A percentile compares a stretch with the other conserved stretches of the same genome.
Conservation (phyloP, 2,329 filamentous ascomycete species). For the Lizonia empirigonia region DNA sequence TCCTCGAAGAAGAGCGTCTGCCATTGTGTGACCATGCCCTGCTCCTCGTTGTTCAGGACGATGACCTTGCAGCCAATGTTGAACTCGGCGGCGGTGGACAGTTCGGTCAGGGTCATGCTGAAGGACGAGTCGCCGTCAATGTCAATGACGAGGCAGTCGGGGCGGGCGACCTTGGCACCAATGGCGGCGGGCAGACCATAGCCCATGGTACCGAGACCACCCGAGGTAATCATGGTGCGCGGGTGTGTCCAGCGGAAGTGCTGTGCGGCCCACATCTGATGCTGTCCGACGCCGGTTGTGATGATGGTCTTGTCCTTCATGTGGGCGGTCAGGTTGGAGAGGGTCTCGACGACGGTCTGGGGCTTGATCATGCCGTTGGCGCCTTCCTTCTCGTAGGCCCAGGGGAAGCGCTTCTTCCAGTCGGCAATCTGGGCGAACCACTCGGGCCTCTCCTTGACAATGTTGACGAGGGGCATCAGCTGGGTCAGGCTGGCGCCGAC, state of each 20-base stretch:
- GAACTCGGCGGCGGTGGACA: conserved; percentile 92
- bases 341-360: conserved; percentile 87
- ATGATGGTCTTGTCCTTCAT: conserved; percentile 87
- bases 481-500: conserved; percentile 77
- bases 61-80: conserved; percentile 96
- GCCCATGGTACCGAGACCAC: conserved; percentile 95
- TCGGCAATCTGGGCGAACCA: conserved; percentile 90
- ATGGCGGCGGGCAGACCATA: conserved; percentile 94
- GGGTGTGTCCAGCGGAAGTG: conserved; percentile 95
- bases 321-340: conserved; percentile 80
- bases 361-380: conserved; percentile 86
- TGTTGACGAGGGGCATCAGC: conserved; percentile 74
- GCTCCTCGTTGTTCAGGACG: conserved; percentile 94
- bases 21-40: conserved; percentile 99
- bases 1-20: conserved; percentile 97
- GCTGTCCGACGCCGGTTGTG: conserved; percentile 92
- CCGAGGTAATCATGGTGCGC: conserved; percentile 93
- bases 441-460: conserved; percentile 70
- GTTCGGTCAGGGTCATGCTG: conserved; percentile 96
- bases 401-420: conserved; percentile 93
- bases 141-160: conserved; percentile 86
- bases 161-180: conserved; percentile 85
- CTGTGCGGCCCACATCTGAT: conserved; percentile 99
- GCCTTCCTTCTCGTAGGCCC: conserved; percentile 80
- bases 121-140: conserved; percentile 99